These are phyloP conservation scores for Dactylella cylindrospora DNA, from an alignment of 2,329 filamentous ascomycete species.

Conservation along the genomic window DNA sequence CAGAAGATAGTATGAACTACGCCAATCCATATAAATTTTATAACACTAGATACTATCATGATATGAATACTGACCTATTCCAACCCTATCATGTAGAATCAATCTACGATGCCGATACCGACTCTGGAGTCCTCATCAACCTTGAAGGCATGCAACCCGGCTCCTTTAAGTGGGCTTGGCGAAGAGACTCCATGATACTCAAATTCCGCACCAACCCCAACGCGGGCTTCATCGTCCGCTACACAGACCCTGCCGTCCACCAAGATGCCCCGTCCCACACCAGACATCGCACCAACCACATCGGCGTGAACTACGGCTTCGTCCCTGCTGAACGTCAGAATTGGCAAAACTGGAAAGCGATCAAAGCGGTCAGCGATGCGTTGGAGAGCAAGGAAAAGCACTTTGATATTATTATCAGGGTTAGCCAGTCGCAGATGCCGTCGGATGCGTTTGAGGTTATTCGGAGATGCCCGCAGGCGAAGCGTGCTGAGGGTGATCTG, in stretches of 20 bases:
- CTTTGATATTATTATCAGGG: conserved; percentile 14
- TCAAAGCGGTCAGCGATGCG: conserved; percentile 1
- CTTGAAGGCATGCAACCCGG: neutral
- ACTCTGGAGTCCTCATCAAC: conserved; percentile 26
- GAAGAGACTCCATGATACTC: neutral
- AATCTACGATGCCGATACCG: conserved; percentile 20
- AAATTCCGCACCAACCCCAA: conserved; percentile 5
- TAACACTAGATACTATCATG: neutral
- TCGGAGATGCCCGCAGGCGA: too few species aligned
- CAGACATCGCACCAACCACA: conserved; percentile 10
- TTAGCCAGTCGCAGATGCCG: neutral
- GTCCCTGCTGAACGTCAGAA: neutral
- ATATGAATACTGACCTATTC: neutral
- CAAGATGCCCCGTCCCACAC: neutral
- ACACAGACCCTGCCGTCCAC: neutral
- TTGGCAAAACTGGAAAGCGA: conserved; percentile 4
- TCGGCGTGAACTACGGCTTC: conserved; percentile 16
- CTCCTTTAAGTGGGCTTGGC: conserved; percentile 11
- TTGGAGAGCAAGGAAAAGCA: neutral
- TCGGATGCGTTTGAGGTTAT: neutral
- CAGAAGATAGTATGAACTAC: conserved; percentile 2
- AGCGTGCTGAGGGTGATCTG: too few species aligned
- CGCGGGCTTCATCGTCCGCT: neutral
- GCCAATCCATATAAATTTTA: too few species aligned
- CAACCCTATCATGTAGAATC: neutral